These are phyloP conservation scores for Funneliformis caledonium DNA, from an alignment of 371 early-diverging fungal genomes.

Conservation along the genomic window DNA sequence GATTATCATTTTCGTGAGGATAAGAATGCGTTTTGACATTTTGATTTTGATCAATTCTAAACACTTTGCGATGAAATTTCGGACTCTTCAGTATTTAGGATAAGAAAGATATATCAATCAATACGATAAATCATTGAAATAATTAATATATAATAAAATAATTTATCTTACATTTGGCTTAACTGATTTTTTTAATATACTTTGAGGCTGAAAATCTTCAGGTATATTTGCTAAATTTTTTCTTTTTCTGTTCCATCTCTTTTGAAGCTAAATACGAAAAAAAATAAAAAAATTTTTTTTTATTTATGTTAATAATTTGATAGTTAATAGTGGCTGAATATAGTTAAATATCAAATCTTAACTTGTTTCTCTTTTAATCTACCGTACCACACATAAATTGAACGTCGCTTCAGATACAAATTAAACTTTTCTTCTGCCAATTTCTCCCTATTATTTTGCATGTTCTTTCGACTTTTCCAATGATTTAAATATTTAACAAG, in stretches of 20 bases:
- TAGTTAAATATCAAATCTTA: not conserved
- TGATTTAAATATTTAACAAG: not conserved
- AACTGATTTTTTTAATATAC: not conserved
- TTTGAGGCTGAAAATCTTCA: not conserved
- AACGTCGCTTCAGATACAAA: not conserved
- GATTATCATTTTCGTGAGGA: not conserved
- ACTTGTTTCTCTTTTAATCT: not conserved
- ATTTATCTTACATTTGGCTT: not conserved
- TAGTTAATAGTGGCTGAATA: not conserved
- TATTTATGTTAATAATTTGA: too few species aligned
- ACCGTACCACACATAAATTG: constrained; percentile 1
- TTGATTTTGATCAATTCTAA: not conserved
- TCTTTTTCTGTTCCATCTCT: not conserved
- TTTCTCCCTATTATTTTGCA: not conserved
- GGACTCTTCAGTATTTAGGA: not conserved
- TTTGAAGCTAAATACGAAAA: not conserved
- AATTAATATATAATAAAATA: not conserved
- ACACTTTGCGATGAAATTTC: not conserved
- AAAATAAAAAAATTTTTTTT: not conserved
- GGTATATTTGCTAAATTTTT: not conserved
- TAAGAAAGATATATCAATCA: not conserved
- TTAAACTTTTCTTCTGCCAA: not conserved
- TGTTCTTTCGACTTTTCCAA: not conserved
- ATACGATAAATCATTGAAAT: not conserved
- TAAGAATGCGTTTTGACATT: not conserved